Base-by-base conservation (phyloP, 148 eudicot species). In the Cornus kousa region DNA sequence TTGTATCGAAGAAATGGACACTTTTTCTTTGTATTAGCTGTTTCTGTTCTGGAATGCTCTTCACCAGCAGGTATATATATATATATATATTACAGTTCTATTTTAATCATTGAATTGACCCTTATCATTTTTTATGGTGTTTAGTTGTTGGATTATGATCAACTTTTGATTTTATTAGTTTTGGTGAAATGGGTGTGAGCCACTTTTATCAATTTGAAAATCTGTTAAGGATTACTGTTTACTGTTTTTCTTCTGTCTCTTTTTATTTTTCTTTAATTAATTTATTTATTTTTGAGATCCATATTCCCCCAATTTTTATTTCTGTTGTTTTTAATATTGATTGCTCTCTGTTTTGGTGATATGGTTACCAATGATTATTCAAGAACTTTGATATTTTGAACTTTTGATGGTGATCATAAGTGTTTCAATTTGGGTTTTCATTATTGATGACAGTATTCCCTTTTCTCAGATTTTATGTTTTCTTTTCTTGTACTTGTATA, bases 1-100 rank as follows among this genome's bases (percentile, higher is more conserved):
- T 82, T 20, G 5, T 91, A 9, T 86, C 87, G 23, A 67, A 84
- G 19, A 87, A 87, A 74, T 82, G 87, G 82, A 88, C 86, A 17
- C 69, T 89, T 82, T 82, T 89, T 60, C 77, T 91, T 5, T 91
- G 94, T 84, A 77, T 91, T 71, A 85, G 84, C 32, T 86, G 92
- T 75, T 91, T 91, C 77, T 91, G 90, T 80, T 87, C 86, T 80
- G 94, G 90, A 53, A 86, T 89, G 85, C 81, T 89, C 82, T 86
- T 91, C 85, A 83, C 92, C 53, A 74, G 75, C 79, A 91, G 94
- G 94, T 89, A 83, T 37, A 9, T 82, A 74, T 83, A 55, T 55
- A 55, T 16, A 55, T 55, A 13, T 82, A 71, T 81, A 23, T 68
- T 60, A 5, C 74, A 46, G 16, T 43, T 73, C 64, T 40, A 68